Percentiles rank a stretch among this genome's conserved stretches.
Conservation (phyloP, 768 basidiomycete genomes). For the Phlegmacium glaucopus region DNA sequence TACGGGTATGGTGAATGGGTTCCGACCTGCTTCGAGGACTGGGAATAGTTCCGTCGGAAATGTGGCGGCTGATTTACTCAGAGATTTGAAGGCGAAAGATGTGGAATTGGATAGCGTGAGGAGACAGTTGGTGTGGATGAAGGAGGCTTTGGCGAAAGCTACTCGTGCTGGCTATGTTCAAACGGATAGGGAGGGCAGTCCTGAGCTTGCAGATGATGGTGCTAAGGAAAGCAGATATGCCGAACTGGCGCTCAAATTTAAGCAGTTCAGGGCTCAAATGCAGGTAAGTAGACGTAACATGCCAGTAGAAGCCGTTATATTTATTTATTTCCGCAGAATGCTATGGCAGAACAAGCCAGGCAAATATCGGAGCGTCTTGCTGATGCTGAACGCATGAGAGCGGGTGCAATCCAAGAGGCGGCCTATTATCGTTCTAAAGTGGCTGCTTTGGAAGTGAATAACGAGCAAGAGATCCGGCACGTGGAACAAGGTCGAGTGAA, state of each 20-base stretch:
- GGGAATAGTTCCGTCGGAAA: conserved; percentile 60
- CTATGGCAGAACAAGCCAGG: conserved; percentile 71
- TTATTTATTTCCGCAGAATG: conserved; percentile 43
- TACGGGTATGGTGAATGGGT: conserved; percentile 50
- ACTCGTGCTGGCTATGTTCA: conserved; percentile 75
- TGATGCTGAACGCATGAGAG: conserved; percentile 74
- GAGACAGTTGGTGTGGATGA: conserved; percentile 84
- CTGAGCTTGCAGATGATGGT: conserved; percentile 27
- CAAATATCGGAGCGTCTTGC: conserved; percentile 72
- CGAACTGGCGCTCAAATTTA: conserved; percentile 78
- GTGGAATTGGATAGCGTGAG: conserved; percentile 72
- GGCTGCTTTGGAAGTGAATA: conserved; percentile 74
- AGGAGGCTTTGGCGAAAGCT: conserved; percentile 72
- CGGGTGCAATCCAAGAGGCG: conserved; percentile 86
- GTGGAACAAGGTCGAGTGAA: conserved; percentile 76
- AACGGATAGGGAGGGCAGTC: conserved; percentile 47
- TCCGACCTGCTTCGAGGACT: conserved; percentile 39
- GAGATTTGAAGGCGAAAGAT: conserved; percentile 81
- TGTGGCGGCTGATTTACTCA: conserved; percentile 69
- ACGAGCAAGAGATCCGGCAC: conserved; percentile 59
- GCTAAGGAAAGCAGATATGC: conserved; percentile 45
- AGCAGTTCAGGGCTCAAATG: conserved; percentile 82
- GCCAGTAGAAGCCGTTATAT: neutral
- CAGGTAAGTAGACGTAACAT: conserved; percentile 55
- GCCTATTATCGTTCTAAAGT: conserved; percentile 95